Evolutionary conservation across 78 protist species (phyloP).

Genomic region (Tieghemostelium lacteum): DNA sequence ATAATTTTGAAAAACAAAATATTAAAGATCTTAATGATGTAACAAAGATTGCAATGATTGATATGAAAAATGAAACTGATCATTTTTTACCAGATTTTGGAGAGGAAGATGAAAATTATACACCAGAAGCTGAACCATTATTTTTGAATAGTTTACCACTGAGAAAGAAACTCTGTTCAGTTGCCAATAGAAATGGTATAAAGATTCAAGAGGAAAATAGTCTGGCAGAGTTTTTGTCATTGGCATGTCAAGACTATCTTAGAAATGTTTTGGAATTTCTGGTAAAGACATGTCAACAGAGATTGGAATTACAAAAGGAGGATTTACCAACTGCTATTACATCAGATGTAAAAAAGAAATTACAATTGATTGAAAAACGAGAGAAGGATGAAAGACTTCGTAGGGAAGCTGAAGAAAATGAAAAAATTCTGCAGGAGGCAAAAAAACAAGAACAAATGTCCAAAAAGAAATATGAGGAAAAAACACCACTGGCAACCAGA

Average conservation of each 20-base stretch:
- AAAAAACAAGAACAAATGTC: neutral
- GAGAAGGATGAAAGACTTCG: slow-evolving; percentile 42
- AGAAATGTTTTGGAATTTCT: slow-evolving; percentile 49
- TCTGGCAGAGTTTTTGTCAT: slow-evolving; percentile 28
- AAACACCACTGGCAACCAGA: neutral
- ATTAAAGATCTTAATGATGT: slow-evolving; percentile 67
- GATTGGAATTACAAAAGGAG: slow-evolving; percentile 54
- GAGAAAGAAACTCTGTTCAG: slow-evolving; percentile 20
- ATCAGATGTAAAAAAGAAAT: slow-evolving; percentile 18
- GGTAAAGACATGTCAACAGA: slow-evolving; percentile 37
- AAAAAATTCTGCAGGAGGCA: slow-evolving; percentile 27
- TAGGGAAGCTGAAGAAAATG: slow-evolving; percentile 47
- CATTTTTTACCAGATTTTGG: slow-evolving; percentile 48
- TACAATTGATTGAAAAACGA: slow-evolving; percentile 44
- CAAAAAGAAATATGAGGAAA: neutral
- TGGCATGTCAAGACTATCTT: slow-evolving; percentile 66
- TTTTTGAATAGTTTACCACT: slow-evolving; percentile 46
- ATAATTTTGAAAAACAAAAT: slow-evolving; percentile 48
- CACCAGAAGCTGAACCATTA: slow-evolving; percentile 58
- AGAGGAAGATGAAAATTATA: slow-evolving; percentile 47
- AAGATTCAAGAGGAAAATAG: slow-evolving; percentile 38
- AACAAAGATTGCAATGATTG: slow-evolving; percentile 63
- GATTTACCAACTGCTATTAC: slow-evolving; percentile 25
- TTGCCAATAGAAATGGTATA: slow-evolving; percentile 17
- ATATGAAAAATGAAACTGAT: slow-evolving; percentile 65